Percentiles rank a stretch among this genome's conserved stretches.
phyloP scores from a whole-genome alignment of 2,329 filamentous ascomycete genomes.

The Fusarium sp. region DNA sequence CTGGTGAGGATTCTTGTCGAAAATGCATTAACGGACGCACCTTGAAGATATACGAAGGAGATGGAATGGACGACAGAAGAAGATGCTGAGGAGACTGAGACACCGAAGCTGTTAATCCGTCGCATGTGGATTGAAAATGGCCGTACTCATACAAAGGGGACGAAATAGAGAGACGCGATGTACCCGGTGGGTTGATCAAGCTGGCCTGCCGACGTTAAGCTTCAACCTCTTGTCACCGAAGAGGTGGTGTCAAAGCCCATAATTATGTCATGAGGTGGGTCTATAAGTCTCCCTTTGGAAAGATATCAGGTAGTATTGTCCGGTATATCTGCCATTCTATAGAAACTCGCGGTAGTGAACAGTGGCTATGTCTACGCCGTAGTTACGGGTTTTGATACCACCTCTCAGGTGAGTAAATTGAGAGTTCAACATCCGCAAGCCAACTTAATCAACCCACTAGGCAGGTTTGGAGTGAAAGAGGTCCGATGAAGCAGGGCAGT shows the following conservation, averaged over 20 bases:
- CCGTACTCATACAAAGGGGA: background rate
- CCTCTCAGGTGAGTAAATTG: conserved; percentile 3
- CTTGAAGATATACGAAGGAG: background rate
- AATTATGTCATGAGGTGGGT: background rate
- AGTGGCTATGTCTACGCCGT: background rate
- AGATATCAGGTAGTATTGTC: background rate
- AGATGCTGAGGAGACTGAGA: background rate
- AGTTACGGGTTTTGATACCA: conserved; percentile 3
- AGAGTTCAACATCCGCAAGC: background rate
- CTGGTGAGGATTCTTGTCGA: background rate
- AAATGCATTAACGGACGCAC: background rate
- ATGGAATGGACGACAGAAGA: background rate
- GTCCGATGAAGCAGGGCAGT: conserved; percentile 1
- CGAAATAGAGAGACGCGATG: background rate
- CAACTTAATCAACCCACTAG: too few relatives aligned
- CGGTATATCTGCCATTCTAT: conserved; percentile 2
- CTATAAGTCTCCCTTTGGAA: background rate
- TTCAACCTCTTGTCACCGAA: conserved; percentile 4
- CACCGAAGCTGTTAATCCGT: background rate
- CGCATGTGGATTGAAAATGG: background rate
- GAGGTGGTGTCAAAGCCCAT: conserved; percentile 6
- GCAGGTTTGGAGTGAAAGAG: conserved; percentile 2
- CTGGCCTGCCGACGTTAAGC: conserved; percentile 1
- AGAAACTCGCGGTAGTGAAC: background rate
- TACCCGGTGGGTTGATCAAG: conserved; percentile 1